Conservation (phyloP, 371 early-diverging fungal species). For the Batkoa obscura region DNA sequence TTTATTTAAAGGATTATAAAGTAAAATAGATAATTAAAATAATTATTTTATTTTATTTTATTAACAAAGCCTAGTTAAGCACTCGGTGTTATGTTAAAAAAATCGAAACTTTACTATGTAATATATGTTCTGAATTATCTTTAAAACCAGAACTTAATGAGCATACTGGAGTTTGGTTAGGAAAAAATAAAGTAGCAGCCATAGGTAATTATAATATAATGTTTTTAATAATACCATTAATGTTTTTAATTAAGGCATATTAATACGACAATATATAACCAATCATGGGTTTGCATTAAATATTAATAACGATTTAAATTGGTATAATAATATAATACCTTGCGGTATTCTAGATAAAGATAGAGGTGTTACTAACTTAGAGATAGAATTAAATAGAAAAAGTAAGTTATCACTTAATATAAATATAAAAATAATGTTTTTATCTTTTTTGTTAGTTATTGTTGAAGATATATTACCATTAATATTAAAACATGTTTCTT, state of each 20-base stretch:
- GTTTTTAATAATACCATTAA: neutral
- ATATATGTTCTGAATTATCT: conserved; percentile 37
- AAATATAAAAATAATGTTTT: no score
- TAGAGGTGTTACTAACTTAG: conserved; percentile 40
- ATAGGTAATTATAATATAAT: conserved; percentile 18
- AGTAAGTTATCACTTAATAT: neutral
- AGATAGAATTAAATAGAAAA: conserved; percentile 11
- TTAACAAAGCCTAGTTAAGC: conserved; percentile 18
- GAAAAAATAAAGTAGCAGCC: conserved; percentile 52
- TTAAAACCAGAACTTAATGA: conserved; percentile 45
- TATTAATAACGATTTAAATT: conserved; percentile 63
- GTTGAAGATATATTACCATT: no score
- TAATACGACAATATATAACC: conserved; percentile 48
- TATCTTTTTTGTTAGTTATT: no score
- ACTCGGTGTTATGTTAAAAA: conserved; percentile 60
- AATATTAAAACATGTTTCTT: no score
- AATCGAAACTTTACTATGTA: conserved; percentile 59
- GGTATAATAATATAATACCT: conserved; percentile 77
- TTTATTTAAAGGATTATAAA: conserved; percentile 47
- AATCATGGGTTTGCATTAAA: conserved; percentile 89
- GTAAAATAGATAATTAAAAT: conserved; percentile 13
- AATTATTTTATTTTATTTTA: neutral
- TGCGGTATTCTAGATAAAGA: conserved; percentile 69
- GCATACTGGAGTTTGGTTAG: conserved; percentile 78
- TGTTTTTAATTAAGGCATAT: neutral